Evolutionary conservation across 108 stramenopile species (phyloP).

Genomic region (Licmophora abbreviata): DNA sequence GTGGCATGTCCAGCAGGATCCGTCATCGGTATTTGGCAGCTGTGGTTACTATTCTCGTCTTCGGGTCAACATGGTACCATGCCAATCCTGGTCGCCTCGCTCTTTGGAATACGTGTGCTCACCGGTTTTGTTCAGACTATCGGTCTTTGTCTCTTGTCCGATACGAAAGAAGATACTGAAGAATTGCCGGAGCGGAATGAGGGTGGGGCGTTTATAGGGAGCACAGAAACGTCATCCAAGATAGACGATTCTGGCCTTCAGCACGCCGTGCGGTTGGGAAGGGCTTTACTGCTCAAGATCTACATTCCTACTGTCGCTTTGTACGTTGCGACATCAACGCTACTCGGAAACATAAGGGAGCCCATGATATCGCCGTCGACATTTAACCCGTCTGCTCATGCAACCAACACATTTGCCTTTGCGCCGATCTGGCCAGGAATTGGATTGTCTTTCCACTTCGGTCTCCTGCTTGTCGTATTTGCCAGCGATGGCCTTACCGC

Average conservation of each 20-base stretch:
- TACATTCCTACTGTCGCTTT: background rate
- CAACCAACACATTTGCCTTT: background rate
- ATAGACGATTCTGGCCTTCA: too few species aligned
- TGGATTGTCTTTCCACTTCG: slow-evolving; percentile 7
- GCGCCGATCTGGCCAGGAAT: slow-evolving; percentile 3
- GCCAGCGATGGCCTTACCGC: background rate
- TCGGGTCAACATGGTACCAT: background rate
- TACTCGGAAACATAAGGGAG: background rate
- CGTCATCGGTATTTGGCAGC: slow-evolving; percentile 2
- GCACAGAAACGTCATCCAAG: too few species aligned
- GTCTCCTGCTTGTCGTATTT: slow-evolving; percentile 3
- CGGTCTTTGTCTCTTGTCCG: background rate
- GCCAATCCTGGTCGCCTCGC: background rate
- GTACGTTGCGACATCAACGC: background rate
- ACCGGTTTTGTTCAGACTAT: slow-evolving; percentile 1
- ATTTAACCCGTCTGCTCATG: background rate
- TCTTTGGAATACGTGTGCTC: background rate
- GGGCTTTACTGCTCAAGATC: too few species aligned
- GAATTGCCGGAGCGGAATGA: too few species aligned
- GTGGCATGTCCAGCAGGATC: slow-evolving; percentile 4
- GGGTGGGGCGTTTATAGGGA: too few species aligned
- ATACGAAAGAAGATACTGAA: background rate
- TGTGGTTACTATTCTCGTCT: slow-evolving; percentile 3
- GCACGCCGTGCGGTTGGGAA: too few species aligned
- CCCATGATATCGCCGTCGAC: slow-evolving; percentile 1